Percentiles rank a stretch among this genome's conserved stretches.
phyloP scores from a whole-genome alignment of 257 asterid genomes.

The Ajuga chamaepitys region DNA sequence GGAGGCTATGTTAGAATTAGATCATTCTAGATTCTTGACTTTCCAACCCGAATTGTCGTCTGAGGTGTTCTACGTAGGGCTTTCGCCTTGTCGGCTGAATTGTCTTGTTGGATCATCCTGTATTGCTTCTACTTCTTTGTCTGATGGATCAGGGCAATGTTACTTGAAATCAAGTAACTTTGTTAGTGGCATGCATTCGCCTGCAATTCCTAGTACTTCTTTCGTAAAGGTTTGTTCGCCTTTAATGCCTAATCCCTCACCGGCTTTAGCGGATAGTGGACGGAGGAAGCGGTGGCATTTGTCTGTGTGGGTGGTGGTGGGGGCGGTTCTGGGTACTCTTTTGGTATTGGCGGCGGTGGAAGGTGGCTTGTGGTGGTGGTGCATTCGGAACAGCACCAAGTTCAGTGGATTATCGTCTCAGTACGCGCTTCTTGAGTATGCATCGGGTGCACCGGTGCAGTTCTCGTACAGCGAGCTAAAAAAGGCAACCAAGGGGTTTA shows the following conservation, averaged over 20 bases:
- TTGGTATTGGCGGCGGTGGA: constrained; percentile 40
- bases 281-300: constrained; percentile 35
- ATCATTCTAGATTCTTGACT: constrained; percentile 56
- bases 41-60: constrained; percentile 36
- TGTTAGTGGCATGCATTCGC: constrained; percentile 62
- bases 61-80: constrained; percentile 40
- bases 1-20: constrained; percentile 50
- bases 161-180: constrained; percentile 36
- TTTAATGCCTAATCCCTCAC: constrained; percentile 40
- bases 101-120: constrained; percentile 45
- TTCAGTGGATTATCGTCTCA: constrained; percentile 54
- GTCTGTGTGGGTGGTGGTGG: constrained; percentile 54
- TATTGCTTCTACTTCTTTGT: constrained; percentile 60
- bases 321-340: constrained; percentile 45
- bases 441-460: constrained; percentile 87
- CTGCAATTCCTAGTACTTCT: constrained; percentile 73
- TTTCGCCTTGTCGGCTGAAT: constrained; percentile 44
- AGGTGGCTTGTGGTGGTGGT: constrained; percentile 79
- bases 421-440: constrained; percentile 78
- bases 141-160: constrained; percentile 83
- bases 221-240: constrained; percentile 67
- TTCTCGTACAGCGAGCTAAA: constrained; percentile 64
- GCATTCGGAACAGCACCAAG: constrained; percentile 44
- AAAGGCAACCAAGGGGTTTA: constrained; percentile 72
- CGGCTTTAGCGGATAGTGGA: neutral